Base-by-base conservation (phyloP, 176 grass and related monocot genomes). In the Oryza nivara region DNA sequence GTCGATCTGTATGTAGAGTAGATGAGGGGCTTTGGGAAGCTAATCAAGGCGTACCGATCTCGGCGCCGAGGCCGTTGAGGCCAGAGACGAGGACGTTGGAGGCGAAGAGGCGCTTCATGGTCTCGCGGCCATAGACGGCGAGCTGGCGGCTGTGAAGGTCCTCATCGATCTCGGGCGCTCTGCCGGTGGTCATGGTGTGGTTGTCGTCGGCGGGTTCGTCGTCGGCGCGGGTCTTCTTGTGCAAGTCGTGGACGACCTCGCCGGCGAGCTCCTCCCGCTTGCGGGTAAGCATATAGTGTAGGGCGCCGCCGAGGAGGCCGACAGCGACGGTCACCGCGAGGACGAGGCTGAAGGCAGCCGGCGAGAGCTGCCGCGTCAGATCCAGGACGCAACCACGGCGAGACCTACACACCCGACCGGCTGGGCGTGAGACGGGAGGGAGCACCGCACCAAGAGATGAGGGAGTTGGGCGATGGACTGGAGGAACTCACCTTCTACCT, bases 61-160 rank as follows among this genome's bases (percentile, higher is more conserved):
- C 94, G 0, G 84, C 88, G 0, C 94, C 94, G 12, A 97, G 88
- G 68, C 90, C 94, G 84, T 97, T 88, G 10, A 97, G 88, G 1
- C 94, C 94, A 0, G 94, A 97, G 76, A 97, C 88, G 48, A 97
- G 94, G 56, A 97, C 83, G 68, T 97, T 94, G 65, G 94, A 97
- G 23, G 64, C 94, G 16, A 97, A 97, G 52, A 97, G 94, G 6
- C 94, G 89, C 88, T 87, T 89, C 94, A 97, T 97, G 54, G 94
- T 97, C 73, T 94, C 92, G 82, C 94, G 84, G 2, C 94, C 94
- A 9, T 97, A 97, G 72, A 94, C 94, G 13, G 94, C 94, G 35
- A 94, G 89, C 78, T 97, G 94, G 77, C 94, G 85, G 17, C 94
- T 97, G 84, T 97, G 94, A 32, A 97, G 90, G 75, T 97, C 90